Base-by-base conservation (phyloP, 2,329 filamentous ascomycete genomes). In the Chaetomium strumarium region DNA sequence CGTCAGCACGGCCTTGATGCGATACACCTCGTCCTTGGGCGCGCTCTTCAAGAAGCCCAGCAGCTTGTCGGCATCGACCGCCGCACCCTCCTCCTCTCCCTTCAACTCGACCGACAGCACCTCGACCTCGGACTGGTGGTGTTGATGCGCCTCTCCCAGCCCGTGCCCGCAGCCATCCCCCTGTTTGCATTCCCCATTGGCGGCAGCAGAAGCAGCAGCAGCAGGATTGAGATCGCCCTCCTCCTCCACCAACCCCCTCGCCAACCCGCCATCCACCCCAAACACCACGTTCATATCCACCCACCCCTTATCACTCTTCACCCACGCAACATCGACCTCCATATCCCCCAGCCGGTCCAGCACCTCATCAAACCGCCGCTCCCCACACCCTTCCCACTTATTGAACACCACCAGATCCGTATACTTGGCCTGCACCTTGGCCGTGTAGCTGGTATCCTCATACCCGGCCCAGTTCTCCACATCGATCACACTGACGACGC, bases 401-500 rank as follows among this genome's bases (percentile, higher is more conserved):
- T 96, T 96, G 63, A 95, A 85, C 14, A 96, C 83, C 56, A 96
- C 85, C 56, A 96, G 67, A 69, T 96, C 91, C 11, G 91, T 96
- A 68, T 95, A 96, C 57, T 81, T 77, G 4, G 90, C 91, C 75
- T 96, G 91, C 60, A 96, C 76, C 65, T 86, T 85, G 7, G 91
- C 91, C 52, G 91, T 96, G 65, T 88, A 92, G 53, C 85, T 90
- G 20, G 88, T 95, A 68, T 95, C 90, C 62, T 93, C 89, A 65
- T 96, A 96, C 0, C 91, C 91, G 63, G 83, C 75, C 90, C 90
- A 96, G 66, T 96, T 96, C 78, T 96, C 91, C 11, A 95, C 90
- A 64, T 96, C 91, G 53, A 96, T 84, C 19, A 96, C 90, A 62
- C 83, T 89, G 58, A 96, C 81, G 48, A 96, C 90, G 11, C 91